Evolutionary conservation across 2,329 filamentous ascomycete genomes (phyloP), one percentile per base, ranked within the genome.

Genomic region (Fusarium hostae): DNA sequence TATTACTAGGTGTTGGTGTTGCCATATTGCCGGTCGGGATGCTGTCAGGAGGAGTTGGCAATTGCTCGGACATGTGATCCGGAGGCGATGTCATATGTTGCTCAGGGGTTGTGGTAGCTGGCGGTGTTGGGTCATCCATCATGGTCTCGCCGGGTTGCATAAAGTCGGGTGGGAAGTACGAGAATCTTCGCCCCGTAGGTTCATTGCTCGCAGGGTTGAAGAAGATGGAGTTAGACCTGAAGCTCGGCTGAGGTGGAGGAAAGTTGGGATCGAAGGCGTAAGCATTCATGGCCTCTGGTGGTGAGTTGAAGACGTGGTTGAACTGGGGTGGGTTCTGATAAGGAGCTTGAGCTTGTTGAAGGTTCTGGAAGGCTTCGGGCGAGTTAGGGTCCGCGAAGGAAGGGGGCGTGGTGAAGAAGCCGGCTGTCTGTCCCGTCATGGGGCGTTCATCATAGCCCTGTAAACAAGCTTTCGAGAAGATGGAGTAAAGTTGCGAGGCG

Each of bases 401-500:
- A 11, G 80, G 77, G 5, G 81, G 81, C 41, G 80, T 82, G 32
- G 78, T 76, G 52, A 82, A 80, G 37, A 80, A 79, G 59, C 76
- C 78, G n/a, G 67, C 55, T 1, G 73, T 55, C 22, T 76, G 76
- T 45, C 72, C 70, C 35, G 76, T 73, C 37, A 71, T 57, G 9
- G 70, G 74, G 28, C 86, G 85, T 11, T 84, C 88, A 69, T 95
- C 91, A 81, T 97, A 99, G 75, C 94, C 94, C 79, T 94, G 94
- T 76, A 98, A 85, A 76, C 95, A 97, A 16, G 95, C 94, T 63
- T 88, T 89, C 51, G 95, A 91, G 54, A 99, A 89, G 70, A 94
- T 94, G n/a, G 88, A 86, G 78, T 98, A 98, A 16, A 98, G 88
- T 74, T 96, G 90, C 13, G 94, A 90, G 6, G 95, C 94, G 20